Conservation (phyloP, 768 basidiomycete species). For the Tephrocybe sp. region DNA sequence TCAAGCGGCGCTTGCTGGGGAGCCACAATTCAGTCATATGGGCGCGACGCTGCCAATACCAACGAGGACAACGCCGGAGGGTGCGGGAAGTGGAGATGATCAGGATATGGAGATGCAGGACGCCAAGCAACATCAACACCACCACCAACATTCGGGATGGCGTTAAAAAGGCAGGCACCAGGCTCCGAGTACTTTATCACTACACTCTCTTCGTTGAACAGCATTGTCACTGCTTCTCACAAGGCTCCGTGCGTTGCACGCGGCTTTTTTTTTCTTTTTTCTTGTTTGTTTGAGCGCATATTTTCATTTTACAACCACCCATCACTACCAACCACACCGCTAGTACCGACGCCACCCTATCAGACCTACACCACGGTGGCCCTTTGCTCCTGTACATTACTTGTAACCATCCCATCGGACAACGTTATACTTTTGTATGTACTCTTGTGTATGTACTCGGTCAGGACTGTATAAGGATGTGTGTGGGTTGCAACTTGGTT, state of each 20-base stretch:
- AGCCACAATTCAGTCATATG: constrained; percentile 49
- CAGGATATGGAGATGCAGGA: constrained; percentile 19
- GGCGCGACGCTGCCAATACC: constrained; percentile 35
- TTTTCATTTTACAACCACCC: no score
- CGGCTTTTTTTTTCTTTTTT: no score
- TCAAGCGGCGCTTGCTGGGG: constrained; percentile 39
- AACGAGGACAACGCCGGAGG: constrained; percentile 27
- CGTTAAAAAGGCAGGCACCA: neutral
- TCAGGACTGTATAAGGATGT: neutral
- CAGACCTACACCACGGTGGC: no score
- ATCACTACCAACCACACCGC: no score
- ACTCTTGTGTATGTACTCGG: constrained; percentile 1
- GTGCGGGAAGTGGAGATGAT: constrained; percentile 10
- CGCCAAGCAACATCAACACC: constrained; percentile 7
- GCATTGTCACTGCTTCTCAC: no score
- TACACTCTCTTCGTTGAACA: no score
- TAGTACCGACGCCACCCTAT: no score
- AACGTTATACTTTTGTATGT: neutral
- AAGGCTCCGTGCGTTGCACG: no score
- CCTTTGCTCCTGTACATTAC: no score
- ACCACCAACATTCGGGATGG: constrained; percentile 11
- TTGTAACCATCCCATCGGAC: neutral
- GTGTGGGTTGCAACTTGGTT: no score
- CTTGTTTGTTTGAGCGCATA: no score
- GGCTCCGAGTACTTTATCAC: no score